Percentiles rank a stretch among this genome's conserved stretches.
These are phyloP conservation scores for Phoma sp. DNA, from an alignment of 2,329 filamentous ascomycete genomes.

Conservation along the genomic window DNA sequence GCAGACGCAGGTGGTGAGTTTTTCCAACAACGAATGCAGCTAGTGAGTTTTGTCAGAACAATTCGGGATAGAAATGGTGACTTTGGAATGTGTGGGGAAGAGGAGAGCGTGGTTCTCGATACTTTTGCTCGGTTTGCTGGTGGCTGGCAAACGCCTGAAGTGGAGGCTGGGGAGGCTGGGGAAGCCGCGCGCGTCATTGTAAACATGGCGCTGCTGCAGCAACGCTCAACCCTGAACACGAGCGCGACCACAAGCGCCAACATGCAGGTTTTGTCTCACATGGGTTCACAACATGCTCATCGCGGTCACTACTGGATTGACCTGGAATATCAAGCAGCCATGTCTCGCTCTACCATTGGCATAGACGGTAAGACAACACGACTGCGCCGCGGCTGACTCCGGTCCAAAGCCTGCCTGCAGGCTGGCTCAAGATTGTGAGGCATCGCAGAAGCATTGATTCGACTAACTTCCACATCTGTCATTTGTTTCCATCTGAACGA, in stretches of 20 bases:
- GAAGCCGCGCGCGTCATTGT: conserved; percentile 1
- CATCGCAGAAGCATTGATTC: neutral
- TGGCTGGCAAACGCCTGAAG: conserved; percentile 9
- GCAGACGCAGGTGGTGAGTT: conserved; percentile 17
- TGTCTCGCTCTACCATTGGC: neutral
- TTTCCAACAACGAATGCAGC: conserved; percentile 14
- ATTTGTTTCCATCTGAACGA: neutral
- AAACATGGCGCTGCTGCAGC: conserved; percentile 7
- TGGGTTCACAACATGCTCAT: neutral
- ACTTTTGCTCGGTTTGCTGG: conserved; percentile 10
- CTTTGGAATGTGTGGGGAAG: conserved; percentile 17
- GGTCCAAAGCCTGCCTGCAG: neutral
- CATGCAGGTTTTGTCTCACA: neutral
- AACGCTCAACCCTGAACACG: neutral
- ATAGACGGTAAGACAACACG: neutral
- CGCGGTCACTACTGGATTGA: neutral
- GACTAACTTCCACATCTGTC: too few relatives aligned
- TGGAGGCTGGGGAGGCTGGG: conserved; percentile 16
- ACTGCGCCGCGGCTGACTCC: neutral
- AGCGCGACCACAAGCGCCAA: conserved; percentile 2
- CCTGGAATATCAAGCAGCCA: neutral
- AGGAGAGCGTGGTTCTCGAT: conserved; percentile 9
- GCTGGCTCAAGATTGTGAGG: too few relatives aligned
- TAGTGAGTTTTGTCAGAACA: neutral
- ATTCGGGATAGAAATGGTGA: conserved; percentile 10